Conservation (phyloP, 768 basidiomycete genomes). For the Sarcomyxa edulis region DNA sequence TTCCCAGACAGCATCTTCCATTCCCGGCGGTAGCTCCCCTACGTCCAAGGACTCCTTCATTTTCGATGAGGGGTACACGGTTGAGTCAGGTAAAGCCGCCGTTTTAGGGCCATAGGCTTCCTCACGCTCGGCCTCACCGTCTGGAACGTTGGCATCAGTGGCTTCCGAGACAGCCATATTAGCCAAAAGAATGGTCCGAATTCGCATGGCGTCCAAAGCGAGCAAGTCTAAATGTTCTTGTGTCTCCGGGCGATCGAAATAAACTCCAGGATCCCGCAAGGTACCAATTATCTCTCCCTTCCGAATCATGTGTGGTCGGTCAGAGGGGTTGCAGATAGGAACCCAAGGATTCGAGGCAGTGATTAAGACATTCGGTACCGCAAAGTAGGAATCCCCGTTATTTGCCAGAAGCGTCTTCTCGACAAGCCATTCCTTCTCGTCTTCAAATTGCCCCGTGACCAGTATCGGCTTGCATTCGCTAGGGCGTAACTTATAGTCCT, state of each 20-base stretch:
- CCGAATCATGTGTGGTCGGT: slow-evolving; percentile 6
- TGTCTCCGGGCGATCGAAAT: slow-evolving; percentile 6
- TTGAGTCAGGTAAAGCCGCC: slow-evolving; percentile 14
- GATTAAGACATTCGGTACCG: slow-evolving; percentile 12
- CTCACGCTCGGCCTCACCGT: too few species aligned
- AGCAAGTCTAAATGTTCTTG: not conserved
- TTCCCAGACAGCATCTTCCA: too few species aligned
- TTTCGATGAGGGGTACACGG: too few species aligned
- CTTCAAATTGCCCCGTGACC: slow-evolving; percentile 3
- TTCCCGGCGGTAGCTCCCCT: too few species aligned
- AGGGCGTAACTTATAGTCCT: slow-evolving; percentile 2
- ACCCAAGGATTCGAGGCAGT: slow-evolving; percentile 5
- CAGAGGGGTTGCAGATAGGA: slow-evolving; percentile 12
- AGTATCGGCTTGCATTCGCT: too few species aligned
- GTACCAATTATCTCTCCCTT: slow-evolving; percentile 11
- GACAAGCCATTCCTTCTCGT: slow-evolving; percentile 10
- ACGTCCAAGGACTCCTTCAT: too few species aligned
- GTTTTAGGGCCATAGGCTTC: slow-evolving; percentile 16
- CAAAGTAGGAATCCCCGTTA: slow-evolving; percentile 9
- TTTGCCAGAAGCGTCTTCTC: slow-evolving; percentile 12
- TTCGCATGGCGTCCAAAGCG: slow-evolving; percentile 1
- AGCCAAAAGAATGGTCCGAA: slow-evolving; percentile 4
- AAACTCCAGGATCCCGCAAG: slow-evolving; percentile 3
- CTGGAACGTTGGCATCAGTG: not conserved
- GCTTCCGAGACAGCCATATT: not conserved